Base-by-base conservation (phyloP, 2,329 filamentous ascomycete genomes). In the Drechslerella coelobrocha region DNA sequence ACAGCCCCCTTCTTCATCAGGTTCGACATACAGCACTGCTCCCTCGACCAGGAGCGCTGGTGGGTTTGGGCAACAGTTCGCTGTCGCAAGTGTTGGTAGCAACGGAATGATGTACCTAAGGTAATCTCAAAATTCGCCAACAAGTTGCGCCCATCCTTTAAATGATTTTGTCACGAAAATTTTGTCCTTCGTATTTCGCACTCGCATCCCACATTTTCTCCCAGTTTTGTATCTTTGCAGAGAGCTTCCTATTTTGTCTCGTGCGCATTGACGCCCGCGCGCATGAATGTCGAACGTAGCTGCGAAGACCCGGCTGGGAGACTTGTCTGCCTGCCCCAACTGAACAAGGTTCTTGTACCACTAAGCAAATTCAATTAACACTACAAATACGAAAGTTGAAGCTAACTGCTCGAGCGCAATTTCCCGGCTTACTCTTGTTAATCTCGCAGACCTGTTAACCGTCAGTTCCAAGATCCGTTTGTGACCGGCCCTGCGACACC, bases 41-140 rank as follows among this genome's bases (percentile, higher is more conserved):
- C 68, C 68, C 26, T 72, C 60, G 31, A 61, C 61, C 23, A 72
- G 61, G 43, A 72, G 68, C 45, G 68, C 54, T 9, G 57, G 54
- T 26, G 61, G 61, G 10, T 55, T 63, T 34, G 68, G 68, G 24
- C 68, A 72, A 47, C 68, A 72, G 61, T 72, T 72, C 48, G 23
- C 68, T 21, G 68, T 72, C 14, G 68, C 68, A 19, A 72, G 68
- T 55, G 68, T 72, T 72, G 68, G 68, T 9, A 72, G 61, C 26
- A 72, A 72, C 45, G 68, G 68, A 48, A 72, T 72, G 68, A 65
- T 72, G 61, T 72, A 72, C 61, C 61, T 72, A 9, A 72, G 68
- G 68, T 72, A 72, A 66, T 56, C 29, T 61, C 55, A 24, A 51
- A 26, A 21, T 27, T 50, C 24, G 50, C 54, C 61, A 52, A 56